These are phyloP conservation scores for Gymnopus androsaceus DNA, from an alignment of 1,284 basidiomycete species.

Conservation along the genomic window DNA sequence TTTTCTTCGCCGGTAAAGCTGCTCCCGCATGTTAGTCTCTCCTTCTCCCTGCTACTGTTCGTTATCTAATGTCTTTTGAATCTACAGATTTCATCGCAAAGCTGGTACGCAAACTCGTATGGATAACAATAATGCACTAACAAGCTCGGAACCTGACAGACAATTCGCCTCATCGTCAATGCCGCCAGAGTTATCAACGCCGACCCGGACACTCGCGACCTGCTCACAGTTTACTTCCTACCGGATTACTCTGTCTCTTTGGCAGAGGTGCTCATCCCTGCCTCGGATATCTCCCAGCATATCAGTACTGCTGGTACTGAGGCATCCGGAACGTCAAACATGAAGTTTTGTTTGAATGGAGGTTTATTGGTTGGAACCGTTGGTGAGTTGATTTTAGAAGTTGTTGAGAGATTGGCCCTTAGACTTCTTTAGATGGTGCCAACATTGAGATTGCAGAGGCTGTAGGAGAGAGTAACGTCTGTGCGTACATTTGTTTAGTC, in stretches of 20 bases:
- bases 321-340: conserved; percentile 86
- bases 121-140: too few species aligned
- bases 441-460: conserved; percentile 96
- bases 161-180: conserved; percentile 91
- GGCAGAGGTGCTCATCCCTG: conserved; percentile 89
- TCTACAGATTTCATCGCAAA: conserved; percentile 74
- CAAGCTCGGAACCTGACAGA: conserved; percentile 50
- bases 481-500: conserved; percentile 44
- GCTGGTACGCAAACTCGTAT: too few species aligned
- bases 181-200: conserved; percentile 83
- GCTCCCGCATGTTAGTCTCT: conserved; percentile 71
- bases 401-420: neutral
- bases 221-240: conserved; percentile 83
- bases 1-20: conserved; percentile 91
- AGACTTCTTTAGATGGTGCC: conserved; percentile 73
- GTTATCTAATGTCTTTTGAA: conserved; percentile 12
- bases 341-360: conserved; percentile 91
- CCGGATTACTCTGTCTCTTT: conserved; percentile 89
- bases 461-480: conserved; percentile 55
- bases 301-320: conserved; percentile 95
- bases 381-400: conserved; percentile 36
- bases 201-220: conserved; percentile 84
- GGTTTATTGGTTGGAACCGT: conserved; percentile 82
- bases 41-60: neutral
- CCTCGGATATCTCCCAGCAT: conserved; percentile 89